phyloP scores from a whole-genome alignment of 441 rosid species.

The Pelargonium citronellum region DNA sequence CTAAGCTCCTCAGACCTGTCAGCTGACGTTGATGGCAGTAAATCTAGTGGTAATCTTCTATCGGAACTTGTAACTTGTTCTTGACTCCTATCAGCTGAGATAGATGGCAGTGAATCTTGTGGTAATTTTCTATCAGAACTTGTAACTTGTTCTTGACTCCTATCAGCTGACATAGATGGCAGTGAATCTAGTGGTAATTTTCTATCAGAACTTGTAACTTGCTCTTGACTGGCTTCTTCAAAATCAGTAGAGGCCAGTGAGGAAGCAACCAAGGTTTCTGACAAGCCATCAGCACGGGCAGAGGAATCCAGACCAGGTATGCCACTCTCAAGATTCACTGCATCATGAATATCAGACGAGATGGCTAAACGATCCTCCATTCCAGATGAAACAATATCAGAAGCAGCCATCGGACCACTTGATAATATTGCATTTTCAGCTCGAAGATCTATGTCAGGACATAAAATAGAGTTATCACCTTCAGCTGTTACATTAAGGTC shows the following conservation, averaged over 20 bases:
- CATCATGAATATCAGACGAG: conserved; percentile 42
- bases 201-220: conserved; percentile 48
- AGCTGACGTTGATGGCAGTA: conserved; percentile 53
- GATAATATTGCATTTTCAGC: conserved; percentile 43
- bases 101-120: conserved; percentile 48
- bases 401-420: conserved; percentile 41
- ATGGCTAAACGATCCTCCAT: conserved; percentile 30
- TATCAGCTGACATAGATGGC: conserved; percentile 66
- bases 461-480: conserved; percentile 26
- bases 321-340: conserved; percentile 50
- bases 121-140: conserved; percentile 48
- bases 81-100: conserved; percentile 67
- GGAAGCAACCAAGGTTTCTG: conserved; percentile 56
- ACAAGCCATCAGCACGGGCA: conserved; percentile 44
- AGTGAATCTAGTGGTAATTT: conserved; percentile 42
- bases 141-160: conserved; percentile 58
- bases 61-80: conserved; percentile 52
- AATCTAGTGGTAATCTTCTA: conserved; percentile 45
- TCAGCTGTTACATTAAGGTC: conserved; percentile 30
- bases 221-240: conserved; percentile 64
- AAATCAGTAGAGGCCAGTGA: conserved; percentile 51
- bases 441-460: conserved; percentile 35
- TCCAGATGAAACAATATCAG: conserved; percentile 40
- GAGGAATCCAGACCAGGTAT: conserved; percentile 87
- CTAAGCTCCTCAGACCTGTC: conserved; percentile 88